Conservation (phyloP, 768 basidiomycete species). For the Boletus barrowsii region DNA sequence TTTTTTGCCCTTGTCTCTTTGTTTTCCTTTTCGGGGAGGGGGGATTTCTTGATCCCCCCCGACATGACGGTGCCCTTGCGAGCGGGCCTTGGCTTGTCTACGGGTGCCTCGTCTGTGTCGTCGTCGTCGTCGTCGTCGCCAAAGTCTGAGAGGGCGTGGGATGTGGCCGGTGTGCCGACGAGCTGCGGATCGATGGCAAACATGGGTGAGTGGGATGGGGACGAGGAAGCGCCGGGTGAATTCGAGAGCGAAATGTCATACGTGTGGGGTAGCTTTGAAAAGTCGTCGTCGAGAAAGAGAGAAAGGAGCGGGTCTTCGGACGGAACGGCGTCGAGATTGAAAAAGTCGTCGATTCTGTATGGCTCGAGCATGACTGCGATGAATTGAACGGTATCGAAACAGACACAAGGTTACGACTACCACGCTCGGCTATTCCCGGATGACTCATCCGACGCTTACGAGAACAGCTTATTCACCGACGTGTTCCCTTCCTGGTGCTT, state of each 20-base stretch:
- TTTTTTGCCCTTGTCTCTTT: slow-evolving; percentile 22
- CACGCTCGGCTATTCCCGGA: slow-evolving; percentile 11
- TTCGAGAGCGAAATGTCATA: slow-evolving; percentile 26
- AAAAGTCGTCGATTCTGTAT: slow-evolving; percentile 51
- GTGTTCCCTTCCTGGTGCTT: slow-evolving; percentile 96
- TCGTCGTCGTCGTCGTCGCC: slow-evolving; percentile 39
- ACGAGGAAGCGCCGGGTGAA: slow-evolving; percentile 17
- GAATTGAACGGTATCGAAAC: background rate
- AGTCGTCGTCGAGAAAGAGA: slow-evolving; percentile 46
- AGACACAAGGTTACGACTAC: background rate
- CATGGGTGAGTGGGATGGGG: slow-evolving; percentile 26
- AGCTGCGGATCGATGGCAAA: slow-evolving; percentile 74
- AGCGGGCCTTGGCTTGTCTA: slow-evolving; percentile 46
- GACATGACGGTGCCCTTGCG: slow-evolving; percentile 68
- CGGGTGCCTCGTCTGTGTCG: slow-evolving; percentile 30
- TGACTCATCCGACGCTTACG: slow-evolving; percentile 28
- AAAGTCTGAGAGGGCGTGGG: slow-evolving; percentile 41
- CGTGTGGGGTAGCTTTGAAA: slow-evolving; percentile 29
- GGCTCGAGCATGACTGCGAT: slow-evolving; percentile 19
- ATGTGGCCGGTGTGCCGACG: slow-evolving; percentile 59
- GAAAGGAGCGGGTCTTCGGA: slow-evolving; percentile 38
- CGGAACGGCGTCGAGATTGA: slow-evolving; percentile 60
- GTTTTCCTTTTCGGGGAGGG: slow-evolving; percentile 35
- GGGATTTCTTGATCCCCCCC: slow-evolving; percentile 70
- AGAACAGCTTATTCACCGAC: slow-evolving; percentile 92